A percentile compares a stretch with the other conserved stretches of the same genome.
Evolutionary conservation across 139 green algal species (phyloP).

Genomic region (Penium margaritaceum): DNA sequence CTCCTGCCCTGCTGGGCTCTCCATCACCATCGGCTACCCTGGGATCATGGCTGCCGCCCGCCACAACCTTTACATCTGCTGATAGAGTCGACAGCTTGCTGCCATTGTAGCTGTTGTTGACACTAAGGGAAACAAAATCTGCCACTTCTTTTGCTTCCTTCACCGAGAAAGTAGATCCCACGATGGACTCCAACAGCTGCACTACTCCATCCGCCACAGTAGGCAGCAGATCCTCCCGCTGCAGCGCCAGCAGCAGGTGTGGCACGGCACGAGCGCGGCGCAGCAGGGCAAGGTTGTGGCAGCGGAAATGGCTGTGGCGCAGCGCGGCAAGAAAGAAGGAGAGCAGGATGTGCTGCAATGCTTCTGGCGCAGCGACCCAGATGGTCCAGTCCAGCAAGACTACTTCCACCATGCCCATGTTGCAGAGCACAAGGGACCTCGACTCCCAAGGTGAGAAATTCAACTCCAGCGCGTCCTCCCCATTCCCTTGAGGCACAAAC

Average conservation of each 20-base stretch:
- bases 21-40: too few relatives aligned
- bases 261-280: slow-evolving; percentile 16
- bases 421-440: too few relatives aligned
- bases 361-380: slow-evolving; percentile 26
- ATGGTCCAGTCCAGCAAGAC: slow-evolving; percentile 45
- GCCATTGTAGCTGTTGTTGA: too few relatives aligned
- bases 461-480: too few relatives aligned
- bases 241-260: slow-evolving; percentile 23
- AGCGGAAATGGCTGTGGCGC: slow-evolving; percentile 2
- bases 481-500: too few relatives aligned
- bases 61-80: too few relatives aligned
- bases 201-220: slow-evolving; percentile 18
- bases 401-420: slow-evolving; percentile 18
- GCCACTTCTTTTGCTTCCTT: slow-evolving; percentile 26
- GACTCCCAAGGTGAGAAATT: too few relatives aligned
- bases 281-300: slow-evolving; percentile 38
- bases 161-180: slow-evolving; percentile 5
- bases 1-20: too few relatives aligned
- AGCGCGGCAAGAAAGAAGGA: slow-evolving; percentile 16
- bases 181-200: slow-evolving; percentile 16
- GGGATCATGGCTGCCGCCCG: too few relatives aligned
- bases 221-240: not conserved
- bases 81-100: too few relatives aligned
- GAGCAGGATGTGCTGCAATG: slow-evolving; percentile 27
- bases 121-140: slow-evolving; percentile 41